A percentile compares a stretch with the other conserved stretches of the same genome.
Evolutionary conservation across 2,329 filamentous ascomycete genomes (phyloP).

Genomic region (Pseudogymnoascus destructans): DNA sequence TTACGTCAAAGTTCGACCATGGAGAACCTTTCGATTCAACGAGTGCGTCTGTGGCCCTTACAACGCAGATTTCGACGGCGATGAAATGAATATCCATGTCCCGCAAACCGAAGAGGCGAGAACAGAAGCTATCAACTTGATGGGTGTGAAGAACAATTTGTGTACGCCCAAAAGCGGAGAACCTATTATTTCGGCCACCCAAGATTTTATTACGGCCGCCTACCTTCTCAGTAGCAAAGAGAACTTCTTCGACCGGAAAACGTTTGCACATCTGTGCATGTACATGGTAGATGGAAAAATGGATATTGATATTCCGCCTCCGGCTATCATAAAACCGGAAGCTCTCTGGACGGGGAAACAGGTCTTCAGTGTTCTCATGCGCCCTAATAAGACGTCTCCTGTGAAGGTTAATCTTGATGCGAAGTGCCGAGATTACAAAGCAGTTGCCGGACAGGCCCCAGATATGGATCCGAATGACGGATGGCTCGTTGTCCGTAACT

Average conservation of each 20-base stretch:
- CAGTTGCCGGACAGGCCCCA: conserved; percentile 41
- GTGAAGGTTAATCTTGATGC: conserved; percentile 88
- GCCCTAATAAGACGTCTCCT: conserved; percentile 69
- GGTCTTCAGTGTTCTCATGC: conserved; percentile 82
- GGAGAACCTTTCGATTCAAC: conserved; percentile 91
- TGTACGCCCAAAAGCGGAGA: conserved; percentile 95
- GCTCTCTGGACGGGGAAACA: conserved; percentile 95
- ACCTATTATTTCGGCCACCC: conserved; percentile 95
- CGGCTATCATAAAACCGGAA: conserved; percentile 73
- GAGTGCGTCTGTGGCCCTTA: conserved; percentile 98
- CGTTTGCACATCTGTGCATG: conserved; percentile 79
- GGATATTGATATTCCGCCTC: conserved; percentile 72
- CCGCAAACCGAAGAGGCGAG: conserved; percentile 95
- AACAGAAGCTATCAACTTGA: conserved; percentile 86
- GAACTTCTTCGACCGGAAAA: conserved; percentile 76
- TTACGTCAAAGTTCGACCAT: conserved; percentile 81
- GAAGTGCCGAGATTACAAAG: conserved; percentile 69
- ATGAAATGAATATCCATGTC: conserved; percentile 98
- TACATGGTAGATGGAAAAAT: conserved; percentile 82
- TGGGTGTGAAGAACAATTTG: conserved; percentile 96
- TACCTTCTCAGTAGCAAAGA: conserved; percentile 88
- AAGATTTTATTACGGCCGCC: conserved; percentile 95
- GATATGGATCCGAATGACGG: conserved; percentile 78
- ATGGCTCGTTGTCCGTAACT: conserved; percentile 89
- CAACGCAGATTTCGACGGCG: conserved; percentile 97